Percentiles rank a stretch among this genome's conserved stretches.
phyloP scores from a whole-genome alignment of 1,284 basidiomycete species.

The Blastosporella zonata region DNA sequence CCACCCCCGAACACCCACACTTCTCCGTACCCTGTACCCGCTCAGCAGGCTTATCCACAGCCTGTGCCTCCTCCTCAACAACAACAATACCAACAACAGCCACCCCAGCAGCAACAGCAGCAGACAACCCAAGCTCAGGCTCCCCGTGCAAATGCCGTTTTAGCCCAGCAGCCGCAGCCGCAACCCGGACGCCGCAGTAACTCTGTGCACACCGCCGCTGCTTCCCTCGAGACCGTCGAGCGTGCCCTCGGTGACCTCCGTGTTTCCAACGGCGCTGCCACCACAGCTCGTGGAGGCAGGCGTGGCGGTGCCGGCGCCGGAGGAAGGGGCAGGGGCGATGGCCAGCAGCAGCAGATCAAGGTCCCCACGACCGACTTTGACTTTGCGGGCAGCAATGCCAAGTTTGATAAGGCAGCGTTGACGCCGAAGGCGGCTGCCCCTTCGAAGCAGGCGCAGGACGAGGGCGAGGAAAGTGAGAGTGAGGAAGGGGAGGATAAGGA shows the following conservation, averaged over 20 bases:
- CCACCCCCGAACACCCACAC: slow-evolving; percentile 24
- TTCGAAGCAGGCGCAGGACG: slow-evolving; percentile 13
- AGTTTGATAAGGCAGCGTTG: slow-evolving; percentile 70
- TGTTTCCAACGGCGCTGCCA: slow-evolving; percentile 37
- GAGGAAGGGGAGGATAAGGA: slow-evolving; percentile 23
- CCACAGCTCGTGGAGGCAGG: slow-evolving; percentile 33
- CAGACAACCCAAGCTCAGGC: slow-evolving; percentile 6
- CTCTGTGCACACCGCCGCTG: slow-evolving; percentile 66
- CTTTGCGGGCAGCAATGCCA: slow-evolving; percentile 69
- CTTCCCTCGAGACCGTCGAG: slow-evolving; percentile 75
- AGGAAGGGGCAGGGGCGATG: slow-evolving; percentile 20
- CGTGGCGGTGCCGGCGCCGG: slow-evolving; percentile 37
- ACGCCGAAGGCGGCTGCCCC: slow-evolving; percentile 20
- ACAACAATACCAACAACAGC: slow-evolving; percentile 10
- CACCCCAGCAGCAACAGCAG: slow-evolving; percentile 18
- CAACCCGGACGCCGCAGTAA: slow-evolving; percentile 32
- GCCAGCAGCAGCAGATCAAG: slow-evolving; percentile 30
- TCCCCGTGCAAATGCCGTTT: slow-evolving; percentile 11
- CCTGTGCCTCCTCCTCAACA: slow-evolving; percentile 17
- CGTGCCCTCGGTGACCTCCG: slow-evolving; percentile 76
- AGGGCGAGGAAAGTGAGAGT: slow-evolving; percentile 28
- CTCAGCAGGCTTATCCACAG: slow-evolving; percentile 7
- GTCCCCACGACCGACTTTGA: slow-evolving; percentile 76
- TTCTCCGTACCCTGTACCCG: slow-evolving; percentile 21
- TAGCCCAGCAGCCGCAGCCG: slow-evolving; percentile 23